These are phyloP conservation scores for Xylaria cubensis DNA, from an alignment of 495 filamentous ascomycete genomes.

Conservation along the genomic window DNA sequence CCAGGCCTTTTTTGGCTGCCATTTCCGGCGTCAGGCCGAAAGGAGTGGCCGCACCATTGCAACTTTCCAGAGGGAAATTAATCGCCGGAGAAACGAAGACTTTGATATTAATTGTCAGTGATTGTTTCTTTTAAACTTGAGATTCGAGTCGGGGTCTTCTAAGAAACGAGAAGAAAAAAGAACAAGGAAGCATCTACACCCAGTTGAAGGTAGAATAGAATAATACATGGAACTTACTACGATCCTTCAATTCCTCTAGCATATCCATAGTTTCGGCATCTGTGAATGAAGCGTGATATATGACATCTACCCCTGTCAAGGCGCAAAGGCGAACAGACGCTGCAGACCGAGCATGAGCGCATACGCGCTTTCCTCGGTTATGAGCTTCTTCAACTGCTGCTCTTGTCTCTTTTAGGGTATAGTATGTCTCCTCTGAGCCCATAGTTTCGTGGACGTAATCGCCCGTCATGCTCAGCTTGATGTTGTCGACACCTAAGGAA, in stretches of 20 bases:
- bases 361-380: slow-evolving; percentile 50
- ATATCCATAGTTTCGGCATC: slow-evolving; percentile 58
- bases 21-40: slow-evolving; percentile 54
- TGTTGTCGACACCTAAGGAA: slow-evolving; percentile 56
- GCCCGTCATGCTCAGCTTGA: slow-evolving; percentile 61
- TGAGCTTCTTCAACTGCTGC: slow-evolving; percentile 62
- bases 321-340: slow-evolving; percentile 57
- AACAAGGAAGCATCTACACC: background rate
- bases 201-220: background rate
- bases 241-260: slow-evolving; percentile 52
- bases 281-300: slow-evolving; percentile 59
- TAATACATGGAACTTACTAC: background rate
- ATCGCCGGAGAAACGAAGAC: slow-evolving; percentile 56
- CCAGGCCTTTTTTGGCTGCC: slow-evolving; percentile 55
- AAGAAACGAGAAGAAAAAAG: background rate
- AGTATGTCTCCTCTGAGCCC: slow-evolving; percentile 57
- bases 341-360: slow-evolving; percentile 57
- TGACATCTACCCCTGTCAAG: slow-evolving; percentile 57
- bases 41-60: slow-evolving; percentile 44
- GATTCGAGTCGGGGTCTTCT: too few species aligned
- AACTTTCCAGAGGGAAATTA: slow-evolving; percentile 53
- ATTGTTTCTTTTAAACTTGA: background rate
- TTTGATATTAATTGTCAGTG: slow-evolving; percentile 26
- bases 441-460: slow-evolving; percentile 53
- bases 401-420: slow-evolving; percentile 53